These are phyloP conservation scores for Aspergillus hortae DNA, from an alignment of 2,329 filamentous ascomycete genomes.

Conservation along the genomic window DNA sequence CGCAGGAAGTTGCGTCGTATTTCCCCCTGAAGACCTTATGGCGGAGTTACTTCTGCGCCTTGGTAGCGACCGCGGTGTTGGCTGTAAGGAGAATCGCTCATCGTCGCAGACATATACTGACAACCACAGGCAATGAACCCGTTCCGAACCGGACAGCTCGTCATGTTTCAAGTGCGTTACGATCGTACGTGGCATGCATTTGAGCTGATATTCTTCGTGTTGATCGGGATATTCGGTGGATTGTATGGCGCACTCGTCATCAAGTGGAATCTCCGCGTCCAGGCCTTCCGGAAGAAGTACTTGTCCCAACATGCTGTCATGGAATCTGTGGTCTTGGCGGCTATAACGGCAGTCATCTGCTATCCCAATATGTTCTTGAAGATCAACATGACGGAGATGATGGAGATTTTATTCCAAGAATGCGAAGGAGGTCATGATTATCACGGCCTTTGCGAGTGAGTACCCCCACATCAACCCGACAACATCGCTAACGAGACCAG, in stretches of 20 bases:
- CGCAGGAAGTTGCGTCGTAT: conserved; percentile 84
- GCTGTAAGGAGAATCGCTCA: conserved; percentile 49
- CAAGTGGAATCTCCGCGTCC: conserved; percentile 90
- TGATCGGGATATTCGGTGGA: conserved; percentile 89
- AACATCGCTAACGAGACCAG: conserved; percentile 23
- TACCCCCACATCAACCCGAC: conserved; percentile 5
- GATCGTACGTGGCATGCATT: conserved; percentile 98
- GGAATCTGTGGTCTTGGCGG: conserved; percentile 80
- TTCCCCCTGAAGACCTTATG: conserved; percentile 97
- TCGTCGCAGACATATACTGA: background rate
- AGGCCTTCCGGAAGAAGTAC: conserved; percentile 92
- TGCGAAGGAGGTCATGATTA: conserved; percentile 89
- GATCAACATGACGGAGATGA: conserved; percentile 99
- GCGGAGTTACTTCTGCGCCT: conserved; percentile 95
- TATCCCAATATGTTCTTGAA: conserved; percentile 93
- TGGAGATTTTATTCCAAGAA: conserved; percentile 95
- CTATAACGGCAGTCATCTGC: conserved; percentile 83
- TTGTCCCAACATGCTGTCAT: conserved; percentile 77
- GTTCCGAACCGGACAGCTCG: conserved; percentile 91
- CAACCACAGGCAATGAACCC: conserved; percentile 79
- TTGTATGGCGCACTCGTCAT: conserved; percentile 96
- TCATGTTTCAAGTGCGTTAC: conserved; percentile 98
- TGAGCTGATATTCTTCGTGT: conserved; percentile 85
- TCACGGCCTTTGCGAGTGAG: conserved; percentile 78
- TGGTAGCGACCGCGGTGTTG: conserved; percentile 89